phyloP scores from a whole-genome alignment of 495 filamentous ascomycete species.

The Parathielavia appendiculata region DNA sequence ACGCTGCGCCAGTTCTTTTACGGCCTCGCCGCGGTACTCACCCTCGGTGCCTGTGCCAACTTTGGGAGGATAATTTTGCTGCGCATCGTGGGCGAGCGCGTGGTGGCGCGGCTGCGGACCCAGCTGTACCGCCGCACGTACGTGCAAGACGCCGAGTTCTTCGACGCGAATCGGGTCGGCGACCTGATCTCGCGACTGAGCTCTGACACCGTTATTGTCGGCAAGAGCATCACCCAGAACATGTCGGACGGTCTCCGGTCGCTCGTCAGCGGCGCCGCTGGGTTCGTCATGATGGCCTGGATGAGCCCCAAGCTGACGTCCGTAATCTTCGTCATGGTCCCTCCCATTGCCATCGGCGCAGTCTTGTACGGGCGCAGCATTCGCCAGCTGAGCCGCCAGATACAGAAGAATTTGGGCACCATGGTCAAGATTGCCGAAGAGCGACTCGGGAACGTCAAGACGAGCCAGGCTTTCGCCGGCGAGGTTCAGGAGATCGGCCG shows the following conservation, averaged over 20 bases:
- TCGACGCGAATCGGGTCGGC: conserved; percentile 94
- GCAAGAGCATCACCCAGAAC: conserved; percentile 97
- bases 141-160: conserved; percentile 95
- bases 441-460: conserved; percentile 88
- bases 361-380: conserved; percentile 87
- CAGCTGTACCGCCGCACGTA: conserved; percentile 87
- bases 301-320: conserved; percentile 86
- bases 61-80: conserved; percentile 91
- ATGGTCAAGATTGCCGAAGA: conserved; percentile 97
- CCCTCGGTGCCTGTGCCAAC: conserved; percentile 58
- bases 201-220: conserved; percentile 94
- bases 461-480: conserved; percentile 89
- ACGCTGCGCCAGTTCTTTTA: conserved; percentile 38
- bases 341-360: conserved; percentile 84
- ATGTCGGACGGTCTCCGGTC: conserved; percentile 88
- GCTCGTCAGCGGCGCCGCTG: conserved; percentile 79
- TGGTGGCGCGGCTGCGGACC: conserved; percentile 83
- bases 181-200: conserved; percentile 92
- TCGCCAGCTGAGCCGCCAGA: conserved; percentile 78
- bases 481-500: conserved; percentile 83
- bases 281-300: conserved; percentile 86
- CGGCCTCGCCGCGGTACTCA: conserved; percentile 37
- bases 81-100: conserved; percentile 90
- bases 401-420: conserved; percentile 86
- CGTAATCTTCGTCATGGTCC: conserved; percentile 78